These are phyloP conservation scores for Torulaspora maleeae DNA, from an alignment of 805 yeast species.

Conservation along the genomic window DNA sequence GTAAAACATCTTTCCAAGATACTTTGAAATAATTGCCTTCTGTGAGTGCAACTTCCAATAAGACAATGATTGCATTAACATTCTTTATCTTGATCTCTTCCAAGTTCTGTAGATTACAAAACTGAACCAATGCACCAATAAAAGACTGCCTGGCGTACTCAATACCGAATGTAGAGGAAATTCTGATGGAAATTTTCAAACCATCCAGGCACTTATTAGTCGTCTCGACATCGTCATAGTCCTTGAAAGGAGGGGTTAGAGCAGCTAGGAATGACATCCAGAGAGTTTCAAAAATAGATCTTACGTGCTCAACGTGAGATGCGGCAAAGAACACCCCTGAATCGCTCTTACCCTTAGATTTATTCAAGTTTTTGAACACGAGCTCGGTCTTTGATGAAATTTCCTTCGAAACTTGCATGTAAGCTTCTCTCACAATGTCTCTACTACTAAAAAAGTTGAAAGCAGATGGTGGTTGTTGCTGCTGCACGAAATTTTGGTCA, in stretches of 20 bases:
- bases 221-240: constrained; percentile 70
- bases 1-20: constrained; percentile 82
- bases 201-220: constrained; percentile 77
- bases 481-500: constrained; percentile 40
- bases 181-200: constrained; percentile 70
- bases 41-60: constrained; percentile 69
- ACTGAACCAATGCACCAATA: constrained; percentile 83
- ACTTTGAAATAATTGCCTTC: constrained; percentile 71
- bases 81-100: constrained; percentile 76
- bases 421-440: constrained; percentile 74
- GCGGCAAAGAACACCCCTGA: constrained; percentile 68
- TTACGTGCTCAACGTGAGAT: constrained; percentile 82
- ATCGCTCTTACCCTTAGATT: constrained; percentile 41
- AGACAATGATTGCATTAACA: constrained; percentile 68
- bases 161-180: constrained; percentile 77
- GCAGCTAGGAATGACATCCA: constrained; percentile 99
- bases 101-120: constrained; percentile 71
- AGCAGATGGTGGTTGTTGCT: constrained; percentile 39
- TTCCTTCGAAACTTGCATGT: constrained; percentile 86
- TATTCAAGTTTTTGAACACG: constrained; percentile 63
- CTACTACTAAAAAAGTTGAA: constrained; percentile 63
- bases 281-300: constrained; percentile 84
- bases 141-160: constrained; percentile 85
- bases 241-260: constrained; percentile 88
- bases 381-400: constrained; percentile 86